These are phyloP conservation scores for Trametes versicolor DNA, from an alignment of 1,284 basidiomycete genomes.

Conservation along the genomic window DNA sequence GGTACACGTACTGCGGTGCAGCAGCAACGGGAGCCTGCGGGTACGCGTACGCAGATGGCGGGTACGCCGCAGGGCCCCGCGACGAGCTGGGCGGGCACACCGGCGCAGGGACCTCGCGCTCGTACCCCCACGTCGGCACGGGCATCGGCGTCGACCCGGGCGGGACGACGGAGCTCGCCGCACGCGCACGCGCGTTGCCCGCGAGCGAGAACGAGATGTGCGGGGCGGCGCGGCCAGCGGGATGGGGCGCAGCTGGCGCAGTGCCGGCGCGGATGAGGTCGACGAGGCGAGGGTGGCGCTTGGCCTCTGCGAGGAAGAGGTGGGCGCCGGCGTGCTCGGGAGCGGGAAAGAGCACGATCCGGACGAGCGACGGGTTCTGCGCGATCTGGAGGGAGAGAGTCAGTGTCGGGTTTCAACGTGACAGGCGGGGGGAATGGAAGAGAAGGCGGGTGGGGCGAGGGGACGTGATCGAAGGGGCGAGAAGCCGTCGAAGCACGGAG, in stretches of 20 bases:
- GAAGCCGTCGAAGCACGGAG: conserved; percentile 13
- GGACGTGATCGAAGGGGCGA: conserved; percentile 11
- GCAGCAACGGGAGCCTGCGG: conserved; percentile 11
- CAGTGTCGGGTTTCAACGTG: conserved; percentile 15
- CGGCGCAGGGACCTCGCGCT: conserved; percentile 32
- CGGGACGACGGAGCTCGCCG: conserved; percentile 21
- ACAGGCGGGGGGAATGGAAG: conserved; percentile 12
- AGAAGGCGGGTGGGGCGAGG: not conserved
- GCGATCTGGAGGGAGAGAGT: conserved; percentile 34
- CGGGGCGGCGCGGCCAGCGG: not conserved
- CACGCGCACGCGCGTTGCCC: conserved; percentile 21
- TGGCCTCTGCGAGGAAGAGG: conserved; percentile 43
- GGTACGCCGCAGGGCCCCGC: not conserved
- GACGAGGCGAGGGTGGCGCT: conserved; percentile 41
- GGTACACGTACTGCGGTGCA: conserved; percentile 9
- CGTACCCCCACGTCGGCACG: conserved; percentile 31
- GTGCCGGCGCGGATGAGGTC: conserved; percentile 43
- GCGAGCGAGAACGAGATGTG: conserved; percentile 17
- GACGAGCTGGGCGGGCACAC: conserved; percentile 18
- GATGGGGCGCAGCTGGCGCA: conserved; percentile 20
- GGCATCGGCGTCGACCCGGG: conserved; percentile 17
- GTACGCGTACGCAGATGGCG: not conserved
- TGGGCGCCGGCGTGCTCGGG: conserved; percentile 40
- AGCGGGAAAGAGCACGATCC: conserved; percentile 40
- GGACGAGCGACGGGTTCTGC: conserved; percentile 39